These are phyloP conservation scores for Penicillium sp. DNA, from an alignment of 2,329 filamentous ascomycete species.

Conservation along the genomic window DNA sequence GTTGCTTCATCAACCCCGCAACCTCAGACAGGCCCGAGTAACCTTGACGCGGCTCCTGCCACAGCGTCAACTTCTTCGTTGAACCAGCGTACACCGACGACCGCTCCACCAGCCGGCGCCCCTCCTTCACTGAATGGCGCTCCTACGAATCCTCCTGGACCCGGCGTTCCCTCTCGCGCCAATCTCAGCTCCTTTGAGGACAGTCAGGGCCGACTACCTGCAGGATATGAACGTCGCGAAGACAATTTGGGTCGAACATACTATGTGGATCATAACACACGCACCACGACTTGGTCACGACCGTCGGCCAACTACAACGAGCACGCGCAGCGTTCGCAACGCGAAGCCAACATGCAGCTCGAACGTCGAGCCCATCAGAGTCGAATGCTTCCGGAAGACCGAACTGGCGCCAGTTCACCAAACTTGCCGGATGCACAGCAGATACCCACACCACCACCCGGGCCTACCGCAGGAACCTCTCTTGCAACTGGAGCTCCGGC, in stretches of 20 bases:
- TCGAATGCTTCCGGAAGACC: constrained; percentile 90
- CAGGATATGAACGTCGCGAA: constrained; percentile 93
- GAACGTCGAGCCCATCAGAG: constrained; percentile 94
- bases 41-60: constrained; percentile 31
- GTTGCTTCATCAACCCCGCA: constrained; percentile 29
- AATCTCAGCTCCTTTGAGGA: constrained; percentile 93
- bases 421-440: constrained; percentile 59
- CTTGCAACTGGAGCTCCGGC: constrained; percentile 40
- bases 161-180: constrained; percentile 46
- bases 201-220: constrained; percentile 84
- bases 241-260: constrained; percentile 95
- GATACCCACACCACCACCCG: constrained; percentile 49
- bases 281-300: constrained; percentile 93
- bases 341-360: constrained; percentile 87
- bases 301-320: constrained; percentile 77
- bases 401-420: constrained; percentile 89
- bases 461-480: constrained; percentile 29
- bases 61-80: constrained; percentile 36
- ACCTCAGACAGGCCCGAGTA: constrained; percentile 29
- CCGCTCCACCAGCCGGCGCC: constrained; percentile 40
- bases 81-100: constrained; percentile 36
- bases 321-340: constrained; percentile 71
- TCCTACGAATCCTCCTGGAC: constrained; percentile 33
- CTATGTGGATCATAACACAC: constrained; percentile 96
- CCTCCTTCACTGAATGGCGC: constrained; percentile 43